Evolutionary conservation across 108 stramenopile genomes (phyloP).

Genomic region (Nitzschia sp.): DNA sequence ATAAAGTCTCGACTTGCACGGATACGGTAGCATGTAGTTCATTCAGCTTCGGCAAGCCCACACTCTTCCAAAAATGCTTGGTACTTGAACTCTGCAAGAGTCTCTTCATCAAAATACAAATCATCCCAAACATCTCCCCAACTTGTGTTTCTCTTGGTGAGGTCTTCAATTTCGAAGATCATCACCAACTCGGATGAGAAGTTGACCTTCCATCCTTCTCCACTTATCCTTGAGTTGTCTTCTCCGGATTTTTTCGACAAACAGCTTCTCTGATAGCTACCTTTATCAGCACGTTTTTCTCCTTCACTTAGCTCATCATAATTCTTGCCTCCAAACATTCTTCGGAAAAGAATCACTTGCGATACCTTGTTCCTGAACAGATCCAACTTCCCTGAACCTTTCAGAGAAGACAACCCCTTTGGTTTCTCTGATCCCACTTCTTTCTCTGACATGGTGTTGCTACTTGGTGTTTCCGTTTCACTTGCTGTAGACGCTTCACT

Average conservation of each 20-base stretch:
- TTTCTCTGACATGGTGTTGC: no score
- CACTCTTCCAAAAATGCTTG: constrained; percentile 17
- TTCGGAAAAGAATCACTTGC: constrained; percentile 4
- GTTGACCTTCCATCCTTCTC: background rate
- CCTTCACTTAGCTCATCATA: background rate
- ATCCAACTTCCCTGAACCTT: background rate
- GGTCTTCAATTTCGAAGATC: constrained; percentile 12
- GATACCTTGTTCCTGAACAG: constrained; percentile 1
- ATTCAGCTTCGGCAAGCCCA: background rate
- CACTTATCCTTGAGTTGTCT: background rate
- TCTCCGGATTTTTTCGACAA: background rate
- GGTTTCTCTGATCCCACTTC: no score
- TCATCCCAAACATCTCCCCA: constrained; percentile 26
- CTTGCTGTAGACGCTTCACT: no score
- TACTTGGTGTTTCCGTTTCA: no score
- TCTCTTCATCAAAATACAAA: constrained; percentile 8
- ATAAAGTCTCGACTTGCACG: no score
- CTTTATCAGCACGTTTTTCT: background rate
- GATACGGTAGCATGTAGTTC: no score
- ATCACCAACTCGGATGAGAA: background rate
- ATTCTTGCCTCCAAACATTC: constrained; percentile 13
- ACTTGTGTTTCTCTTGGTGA: constrained; percentile 3
- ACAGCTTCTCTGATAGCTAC: background rate
- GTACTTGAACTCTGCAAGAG: constrained; percentile 19
- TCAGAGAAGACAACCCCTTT: no score